Base-by-base conservation (phyloP, 2,329 filamentous ascomycete species). In the Apiospora pterosperma region DNA sequence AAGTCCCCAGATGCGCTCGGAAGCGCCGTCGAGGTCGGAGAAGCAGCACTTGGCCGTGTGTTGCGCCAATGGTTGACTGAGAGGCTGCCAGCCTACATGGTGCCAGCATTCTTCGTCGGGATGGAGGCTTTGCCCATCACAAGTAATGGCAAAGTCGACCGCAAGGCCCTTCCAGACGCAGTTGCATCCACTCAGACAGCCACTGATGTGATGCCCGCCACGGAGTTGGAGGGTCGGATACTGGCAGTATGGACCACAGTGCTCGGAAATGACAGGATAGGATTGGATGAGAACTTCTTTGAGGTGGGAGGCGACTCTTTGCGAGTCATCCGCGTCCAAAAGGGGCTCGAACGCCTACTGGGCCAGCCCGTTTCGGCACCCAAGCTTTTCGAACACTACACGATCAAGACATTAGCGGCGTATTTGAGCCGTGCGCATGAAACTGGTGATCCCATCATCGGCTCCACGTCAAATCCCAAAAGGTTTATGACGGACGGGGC, bases 231-330 rank as follows among this genome's bases (percentile, higher is more conserved):
- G 62, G 25, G 64, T 16, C 64, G 68, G 55, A 67, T 76, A 58
- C 65, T 64, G 21, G 58, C 34, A 19, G 68, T 75, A 38, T 75
- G 73, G 73, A 64, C 68, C 12, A 66, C 59, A 14, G 66, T 71
- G 16, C 70, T 75, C 36, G 69, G 71, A 31, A 72, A 74, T 58
- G 66, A 68, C 61, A 66, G 62, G 25, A 42, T 72, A 48, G 65
- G 66, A 11, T 36, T 71, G 31, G 23, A 72, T 58, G 73, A 75
- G 58, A 74, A 70, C 62, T 75, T 75, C 65, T 75, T 75, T 60
- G 65, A 74, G 41, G 59, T 75, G 8, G 73, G 73, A 23, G 72
- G 73, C 8, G 71, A 74, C 62, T 75, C 73, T 36, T 36, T 66
- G 21, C 72, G 72, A 14, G 31, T 73, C 5, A 63, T 74, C 16